A percentile compares a stretch with the other conserved stretches of the same genome.
These are phyloP conservation scores for Taiozyma onychis DNA, from an alignment of 1,139 yeast genomes.

Conservation along the genomic window DNA sequence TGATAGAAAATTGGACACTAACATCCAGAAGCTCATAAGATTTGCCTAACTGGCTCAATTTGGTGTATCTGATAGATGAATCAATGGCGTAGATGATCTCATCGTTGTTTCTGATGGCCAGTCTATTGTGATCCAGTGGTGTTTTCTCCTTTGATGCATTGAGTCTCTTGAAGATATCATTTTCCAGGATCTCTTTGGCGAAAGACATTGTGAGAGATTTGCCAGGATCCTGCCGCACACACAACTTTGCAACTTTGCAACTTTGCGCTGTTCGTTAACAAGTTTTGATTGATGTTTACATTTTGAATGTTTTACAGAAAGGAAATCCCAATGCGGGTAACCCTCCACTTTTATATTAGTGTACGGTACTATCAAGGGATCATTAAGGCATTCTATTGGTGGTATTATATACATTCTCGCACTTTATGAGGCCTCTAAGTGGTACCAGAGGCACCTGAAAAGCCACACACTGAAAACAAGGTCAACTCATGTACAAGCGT, in stretches of 20 bases:
- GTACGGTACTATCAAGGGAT: background rate
- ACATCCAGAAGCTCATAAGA: constrained; percentile 16
- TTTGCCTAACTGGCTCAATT: constrained; percentile 8
- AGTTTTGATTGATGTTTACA: background rate
- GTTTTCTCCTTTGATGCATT: background rate
- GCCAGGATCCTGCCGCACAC: background rate
- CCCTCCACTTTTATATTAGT: background rate
- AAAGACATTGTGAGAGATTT: background rate
- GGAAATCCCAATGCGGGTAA: background rate
- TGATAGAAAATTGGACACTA: constrained; percentile 23
- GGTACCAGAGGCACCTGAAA: background rate
- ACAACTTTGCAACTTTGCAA: background rate
- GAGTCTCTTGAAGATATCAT: constrained; percentile 9
- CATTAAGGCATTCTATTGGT: background rate
- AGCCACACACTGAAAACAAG: background rate
- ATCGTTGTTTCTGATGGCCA: constrained; percentile 17
- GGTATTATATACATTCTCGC: background rate
- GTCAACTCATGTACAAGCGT: background rate
- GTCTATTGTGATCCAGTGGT: constrained; percentile 2
- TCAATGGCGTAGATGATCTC: constrained; percentile 27
- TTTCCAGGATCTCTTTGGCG: constrained; percentile 4
- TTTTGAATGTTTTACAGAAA: background rate
- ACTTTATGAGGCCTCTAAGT: background rate
- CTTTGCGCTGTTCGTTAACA: background rate
- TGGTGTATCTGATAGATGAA: constrained; percentile 25